Base-by-base conservation (phyloP, 345 rosid species). In the Psidium guajava region DNA sequence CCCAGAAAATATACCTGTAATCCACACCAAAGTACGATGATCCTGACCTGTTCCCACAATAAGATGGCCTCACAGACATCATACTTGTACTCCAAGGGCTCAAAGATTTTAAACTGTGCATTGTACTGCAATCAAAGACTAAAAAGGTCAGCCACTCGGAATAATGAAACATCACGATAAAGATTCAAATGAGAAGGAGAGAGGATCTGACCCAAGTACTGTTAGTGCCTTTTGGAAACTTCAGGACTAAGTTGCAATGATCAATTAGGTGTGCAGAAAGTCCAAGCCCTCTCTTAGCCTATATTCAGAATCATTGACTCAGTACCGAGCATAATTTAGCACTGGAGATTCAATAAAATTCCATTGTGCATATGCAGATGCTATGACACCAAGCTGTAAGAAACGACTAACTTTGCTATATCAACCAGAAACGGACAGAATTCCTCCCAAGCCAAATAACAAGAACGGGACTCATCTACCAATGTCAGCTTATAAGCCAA, bases 231-330 rank as follows among this genome's bases (percentile, higher is more conserved):
- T 90, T 81, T 51, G 99, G 99, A 86, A 97, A 97, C 92, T 94
- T 95, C 54, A 97, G 97, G 84, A 89, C 88, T 88, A 97, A 87
- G 74, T 93, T 93, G 90, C 99, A 97, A 61, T 94, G 98, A 87
- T 96, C 98, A 28, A 90, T 87, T 40, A 93, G 89, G 69, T 92
- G 90, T 12, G 98, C 95, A 44, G 96, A 87, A 82, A 96, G 95
- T 89, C 99, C 98, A 82, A 96, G 95, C 64, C 99, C 99, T 89
- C 98, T 94, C 85, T 93, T 90, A 15, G 93, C 96, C 98, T 97
- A 89, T 89, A 89, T 59, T 57, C 12, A 77, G 13, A 82, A 69
- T 69, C 54, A n/a, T 0, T 12, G 75, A 81, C 54, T 69, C 28
- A 83, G 82, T 6, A 83, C 15, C 81, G n/a, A 86, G 51, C 25